Percentiles rank a stretch among this genome's conserved stretches.
Conservation (phyloP, 2,329 filamentous ascomycete genomes). For the Pseudogymnoascus sp. region DNA sequence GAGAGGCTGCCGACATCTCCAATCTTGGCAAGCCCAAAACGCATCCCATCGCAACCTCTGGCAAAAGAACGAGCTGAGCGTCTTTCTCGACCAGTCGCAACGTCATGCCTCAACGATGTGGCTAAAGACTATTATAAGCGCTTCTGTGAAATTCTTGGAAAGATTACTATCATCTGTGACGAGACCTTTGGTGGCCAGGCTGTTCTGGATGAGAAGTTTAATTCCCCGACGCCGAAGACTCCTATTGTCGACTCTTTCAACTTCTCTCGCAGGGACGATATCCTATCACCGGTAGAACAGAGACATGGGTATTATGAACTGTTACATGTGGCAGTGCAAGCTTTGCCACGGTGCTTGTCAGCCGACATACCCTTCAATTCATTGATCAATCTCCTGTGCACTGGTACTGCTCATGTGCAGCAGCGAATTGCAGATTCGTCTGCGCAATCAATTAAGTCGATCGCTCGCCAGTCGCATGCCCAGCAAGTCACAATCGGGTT, state of each 20-base stretch:
- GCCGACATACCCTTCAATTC: conserved; percentile 88
- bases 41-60: conserved; percentile 21
- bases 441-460: conserved; percentile 87
- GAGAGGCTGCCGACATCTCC: conserved; percentile 48
- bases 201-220: conserved; percentile 91
- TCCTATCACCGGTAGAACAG: conserved; percentile 65
- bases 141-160: conserved; percentile 92
- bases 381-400: conserved; percentile 89
- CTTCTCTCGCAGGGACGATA: conserved; percentile 77
- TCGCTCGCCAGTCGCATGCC: conserved; percentile 85
- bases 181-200: conserved; percentile 96
- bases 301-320: conserved; percentile 95
- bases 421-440: conserved; percentile 88
- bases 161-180: conserved; percentile 94
- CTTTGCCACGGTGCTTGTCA: conserved; percentile 87
- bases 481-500: conserved; percentile 97
- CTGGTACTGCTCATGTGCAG: conserved; percentile 92
- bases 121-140: conserved; percentile 79
- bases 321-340: conserved; percentile 90
- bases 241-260: conserved; percentile 92
- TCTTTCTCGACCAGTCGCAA: conserved; percentile 59
- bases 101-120: conserved; percentile 62
- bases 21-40: conserved; percentile 36
- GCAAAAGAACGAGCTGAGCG: conserved; percentile 49
- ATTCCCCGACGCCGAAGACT: conserved; percentile 79